These are phyloP conservation scores for Themeda triandra DNA, from an alignment of 176 grass and related monocot species.

Conservation along the genomic window DNA sequence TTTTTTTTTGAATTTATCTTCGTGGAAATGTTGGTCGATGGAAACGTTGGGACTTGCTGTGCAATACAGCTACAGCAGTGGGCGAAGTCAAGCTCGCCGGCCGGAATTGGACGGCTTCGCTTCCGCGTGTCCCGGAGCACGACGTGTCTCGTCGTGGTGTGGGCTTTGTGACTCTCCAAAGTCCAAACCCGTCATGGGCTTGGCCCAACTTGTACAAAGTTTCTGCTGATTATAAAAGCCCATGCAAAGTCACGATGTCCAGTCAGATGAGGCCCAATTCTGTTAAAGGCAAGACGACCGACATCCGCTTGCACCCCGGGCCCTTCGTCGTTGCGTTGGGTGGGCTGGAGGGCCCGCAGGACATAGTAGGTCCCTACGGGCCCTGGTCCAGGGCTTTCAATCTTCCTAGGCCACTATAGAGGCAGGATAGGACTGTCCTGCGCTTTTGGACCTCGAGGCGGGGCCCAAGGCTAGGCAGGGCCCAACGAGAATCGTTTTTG, in stretches of 20 bases:
- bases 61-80: no score
- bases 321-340: not conserved
- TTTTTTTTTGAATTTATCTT: no score
- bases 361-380: not conserved
- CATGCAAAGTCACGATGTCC: not conserved
- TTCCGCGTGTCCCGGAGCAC: no score
- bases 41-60: no score
- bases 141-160: no score
- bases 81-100: no score
- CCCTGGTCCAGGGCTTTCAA: not conserved
- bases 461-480: not conserved
- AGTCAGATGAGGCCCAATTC: not conserved
- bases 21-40: no score
- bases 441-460: not conserved
- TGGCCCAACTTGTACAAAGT: not conserved
- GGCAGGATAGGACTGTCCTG: not conserved
- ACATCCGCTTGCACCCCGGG: no score
- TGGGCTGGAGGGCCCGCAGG: not conserved
- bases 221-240: not conserved
- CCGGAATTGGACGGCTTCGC: no score
- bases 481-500: slow-evolving; percentile 27
- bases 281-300: no score
- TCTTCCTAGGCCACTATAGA: not conserved
- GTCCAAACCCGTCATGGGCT: not conserved
- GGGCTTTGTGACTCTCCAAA: no score